Base-by-base conservation (phyloP, 306 rosid genomes). In the Potentilla sterilis region DNA sequence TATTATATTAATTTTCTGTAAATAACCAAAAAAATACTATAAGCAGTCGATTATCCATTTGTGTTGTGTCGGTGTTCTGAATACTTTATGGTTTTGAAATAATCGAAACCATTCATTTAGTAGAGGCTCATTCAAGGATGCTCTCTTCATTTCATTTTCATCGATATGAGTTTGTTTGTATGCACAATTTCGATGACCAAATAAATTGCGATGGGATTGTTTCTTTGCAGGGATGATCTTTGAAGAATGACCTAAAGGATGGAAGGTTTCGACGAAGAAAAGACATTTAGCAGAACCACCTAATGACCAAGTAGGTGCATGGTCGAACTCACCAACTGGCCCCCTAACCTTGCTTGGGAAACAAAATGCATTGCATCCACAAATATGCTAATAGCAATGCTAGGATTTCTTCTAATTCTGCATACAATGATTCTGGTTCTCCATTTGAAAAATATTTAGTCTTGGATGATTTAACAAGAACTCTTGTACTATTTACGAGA, bases 401-500 rank as follows among this genome's bases (percentile, higher is more conserved):
- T 70, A 15, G 32, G 9, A 61, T 12, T 13, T 32, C 10, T 61
- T 61, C 19, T 14, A 13, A 32, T 61, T 61, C 67, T 16, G 8
- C 58, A 51, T 19, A 68, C 47, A 42, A 41, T 42, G 37, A 2
- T 47, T 22, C 14, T 72, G 46, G 68, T 48, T 61, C 13, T 49
- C 47, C 64, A 51, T 19, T 10, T 19, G 24, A 34, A 68, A 16
- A 7, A 2, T 1, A 1, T 1, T 24, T 48, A 43, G 66, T 67
- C 75, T 63, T 24, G 49, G 9, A 18, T 16, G 67, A 70, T 40
- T 48, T 12, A 74, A 35, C 19, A 16, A 79, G 35, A 7, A 62
- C 41, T 57, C 48, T 35, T 82, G 73, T 69, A 79, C 18, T 78
- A 12, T n/a, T 14, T 41, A 16, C 58, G 54, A 72, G 78, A 81